phyloP scores from a whole-genome alignment of 768 basidiomycete species.

The Amanita pseudoporphyria region DNA sequence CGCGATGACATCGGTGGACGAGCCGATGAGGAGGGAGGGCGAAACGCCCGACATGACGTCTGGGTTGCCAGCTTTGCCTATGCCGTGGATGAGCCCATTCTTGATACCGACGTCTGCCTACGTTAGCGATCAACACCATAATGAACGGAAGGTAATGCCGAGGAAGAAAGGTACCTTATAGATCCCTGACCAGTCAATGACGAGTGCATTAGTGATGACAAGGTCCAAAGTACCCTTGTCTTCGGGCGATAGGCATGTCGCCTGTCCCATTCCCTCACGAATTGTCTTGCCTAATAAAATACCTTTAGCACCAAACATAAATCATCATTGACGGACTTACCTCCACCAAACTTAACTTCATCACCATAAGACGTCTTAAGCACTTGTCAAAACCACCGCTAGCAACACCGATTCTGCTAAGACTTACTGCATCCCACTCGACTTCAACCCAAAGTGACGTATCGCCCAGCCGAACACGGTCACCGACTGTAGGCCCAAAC shows the following conservation, averaged over 20 bases:
- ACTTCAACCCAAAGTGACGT: constrained; percentile 88
- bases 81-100: constrained; percentile 68
- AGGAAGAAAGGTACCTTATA: constrained; percentile 57
- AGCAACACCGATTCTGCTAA: constrained; percentile 1
- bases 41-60: constrained; percentile 82
- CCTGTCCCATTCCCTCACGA: constrained; percentile 96
- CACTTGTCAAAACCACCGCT: background rate
- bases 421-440: constrained; percentile 68
- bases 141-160: background rate
- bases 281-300: constrained; percentile 74
- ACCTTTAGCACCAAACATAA: background rate
- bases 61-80: constrained; percentile 98
- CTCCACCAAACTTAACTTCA: constrained; percentile 97
- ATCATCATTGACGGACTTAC: constrained; percentile 24
- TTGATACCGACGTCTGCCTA: constrained; percentile 95
- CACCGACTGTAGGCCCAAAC: constrained; percentile 93
- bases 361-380: constrained; percentile 81
- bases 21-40: constrained; percentile 68
- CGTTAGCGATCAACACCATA: background rate
- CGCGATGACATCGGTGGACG: constrained; percentile 91
- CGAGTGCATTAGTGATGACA: constrained; percentile 90
- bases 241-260: constrained; percentile 53
- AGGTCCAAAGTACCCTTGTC: constrained; percentile 73
- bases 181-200: constrained; percentile 92
- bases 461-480: constrained; percentile 83